Conservation (phyloP, 1,284 basidiomycete genomes). For the Cryptococcus depauperatus region DNA sequence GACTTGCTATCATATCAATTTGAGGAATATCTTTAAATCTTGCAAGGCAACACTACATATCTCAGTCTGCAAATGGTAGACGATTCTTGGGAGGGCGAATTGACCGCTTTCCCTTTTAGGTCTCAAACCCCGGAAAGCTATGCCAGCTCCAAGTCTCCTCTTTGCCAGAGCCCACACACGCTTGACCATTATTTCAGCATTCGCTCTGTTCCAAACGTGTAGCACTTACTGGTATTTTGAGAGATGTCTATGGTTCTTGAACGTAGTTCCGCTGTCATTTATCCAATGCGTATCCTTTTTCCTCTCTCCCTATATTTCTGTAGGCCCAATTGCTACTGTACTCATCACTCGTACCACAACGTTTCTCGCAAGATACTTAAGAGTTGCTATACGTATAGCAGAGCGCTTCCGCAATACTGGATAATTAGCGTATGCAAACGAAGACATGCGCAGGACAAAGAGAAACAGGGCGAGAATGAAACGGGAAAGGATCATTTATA, state of each 20-base stretch:
- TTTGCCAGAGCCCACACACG: background rate
- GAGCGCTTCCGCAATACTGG: no score
- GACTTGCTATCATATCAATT: constrained; percentile 58
- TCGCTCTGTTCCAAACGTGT: background rate
- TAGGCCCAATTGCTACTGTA: background rate
- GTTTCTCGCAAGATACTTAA: no score
- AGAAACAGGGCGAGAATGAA: no score
- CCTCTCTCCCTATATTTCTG: constrained; percentile 2
- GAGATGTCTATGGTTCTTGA: constrained; percentile 49
- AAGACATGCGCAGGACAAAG: no score
- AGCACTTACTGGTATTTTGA: constrained; percentile 22
- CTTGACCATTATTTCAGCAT: background rate
- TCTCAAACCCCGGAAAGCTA: constrained; percentile 53
- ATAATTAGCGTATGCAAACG: no score
- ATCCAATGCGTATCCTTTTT: constrained; percentile 30
- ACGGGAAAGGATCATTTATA: no score
- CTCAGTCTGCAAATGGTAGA: background rate
- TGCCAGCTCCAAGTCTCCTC: constrained; percentile 50
- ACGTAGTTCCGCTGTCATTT: constrained; percentile 32
- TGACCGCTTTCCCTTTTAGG: constrained; percentile 54
- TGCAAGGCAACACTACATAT: constrained; percentile 52
- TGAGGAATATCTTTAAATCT: constrained; percentile 56
- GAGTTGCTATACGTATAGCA: no score
- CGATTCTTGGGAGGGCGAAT: constrained; percentile 6
- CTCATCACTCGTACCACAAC: no score